Evolutionary conservation across 1,139 yeast genomes (phyloP).

Genomic region (Kodamaea sp.): DNA sequence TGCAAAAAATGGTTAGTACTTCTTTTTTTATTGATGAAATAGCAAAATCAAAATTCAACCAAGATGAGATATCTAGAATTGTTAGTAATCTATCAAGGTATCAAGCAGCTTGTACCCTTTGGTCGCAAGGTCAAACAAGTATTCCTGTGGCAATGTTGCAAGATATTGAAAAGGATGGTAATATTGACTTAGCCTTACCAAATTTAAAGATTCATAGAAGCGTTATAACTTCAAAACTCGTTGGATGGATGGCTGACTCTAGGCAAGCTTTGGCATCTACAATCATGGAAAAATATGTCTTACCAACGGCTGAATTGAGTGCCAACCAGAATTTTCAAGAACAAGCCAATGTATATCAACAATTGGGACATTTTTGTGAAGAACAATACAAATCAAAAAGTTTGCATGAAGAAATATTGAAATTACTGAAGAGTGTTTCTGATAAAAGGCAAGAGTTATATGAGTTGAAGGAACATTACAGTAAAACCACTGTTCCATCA

Average conservation of each 20-base stretch:
- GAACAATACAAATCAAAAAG: constrained; percentile 50
- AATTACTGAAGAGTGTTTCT: constrained; percentile 34
- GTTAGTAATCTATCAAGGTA: constrained; percentile 34
- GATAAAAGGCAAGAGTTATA: constrained; percentile 44
- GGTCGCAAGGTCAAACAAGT: constrained; percentile 54
- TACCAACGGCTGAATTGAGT: constrained; percentile 30
- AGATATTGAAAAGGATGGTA: constrained; percentile 14
- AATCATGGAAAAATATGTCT: constrained; percentile 56
- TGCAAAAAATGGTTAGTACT: constrained; percentile 50
- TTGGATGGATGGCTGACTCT: constrained; percentile 69
- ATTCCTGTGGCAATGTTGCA: constrained; percentile 53
- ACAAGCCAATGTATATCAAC: constrained; percentile 48
- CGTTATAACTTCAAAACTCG: constrained; percentile 50
- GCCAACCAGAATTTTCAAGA: constrained; percentile 14
- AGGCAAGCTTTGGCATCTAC: constrained; percentile 60
- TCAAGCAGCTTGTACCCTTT: constrained; percentile 53
- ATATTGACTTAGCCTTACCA: constrained; percentile 18
- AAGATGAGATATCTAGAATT: constrained; percentile 7
- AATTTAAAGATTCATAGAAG: constrained; percentile 22
- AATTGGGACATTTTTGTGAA: constrained; percentile 75
- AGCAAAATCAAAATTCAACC: constrained; percentile 18
- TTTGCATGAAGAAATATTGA: constrained; percentile 43
- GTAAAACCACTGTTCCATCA: constrained; percentile 34
- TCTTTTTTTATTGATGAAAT: constrained; percentile 44
- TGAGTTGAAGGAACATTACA: constrained; percentile 44